phyloP scores from a whole-genome alignment of 1,139 yeast species.

The Sugiyamaella sp. region DNA sequence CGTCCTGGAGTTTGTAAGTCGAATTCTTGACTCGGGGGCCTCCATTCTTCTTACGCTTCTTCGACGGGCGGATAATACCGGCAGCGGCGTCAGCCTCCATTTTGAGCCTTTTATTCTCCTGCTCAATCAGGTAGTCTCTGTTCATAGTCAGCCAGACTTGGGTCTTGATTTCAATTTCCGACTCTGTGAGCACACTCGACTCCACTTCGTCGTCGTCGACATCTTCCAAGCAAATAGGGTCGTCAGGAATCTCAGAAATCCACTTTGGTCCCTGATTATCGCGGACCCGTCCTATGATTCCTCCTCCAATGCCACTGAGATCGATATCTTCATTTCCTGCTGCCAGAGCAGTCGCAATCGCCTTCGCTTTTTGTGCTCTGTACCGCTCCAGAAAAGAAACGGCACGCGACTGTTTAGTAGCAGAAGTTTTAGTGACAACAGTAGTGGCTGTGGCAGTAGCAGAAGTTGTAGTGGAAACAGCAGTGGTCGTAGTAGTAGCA shows the following conservation, averaged over 20 bases:
- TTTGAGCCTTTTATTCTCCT: conserved; percentile 81
- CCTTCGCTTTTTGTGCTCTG: conserved; percentile 25
- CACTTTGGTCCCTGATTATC: conserved; percentile 25
- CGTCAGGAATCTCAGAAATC: conserved; percentile 58
- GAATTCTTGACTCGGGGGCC: conserved; percentile 27
- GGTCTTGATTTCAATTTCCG: conserved; percentile 71
- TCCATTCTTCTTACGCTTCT: conserved; percentile 38
- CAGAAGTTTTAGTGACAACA: no score
- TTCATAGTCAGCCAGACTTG: conserved; percentile 87
- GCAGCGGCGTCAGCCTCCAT: conserved; percentile 75
- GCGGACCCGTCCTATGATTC: conserved; percentile 19
- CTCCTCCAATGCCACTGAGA: conserved; percentile 23
- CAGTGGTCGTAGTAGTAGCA: background rate
- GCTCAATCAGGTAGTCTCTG: conserved; percentile 81
- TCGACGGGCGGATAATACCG: conserved; percentile 44
- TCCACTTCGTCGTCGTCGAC: conserved; percentile 82
- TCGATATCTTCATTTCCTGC: conserved; percentile 25
- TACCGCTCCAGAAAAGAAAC: conserved; percentile 18
- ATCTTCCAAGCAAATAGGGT: conserved; percentile 65
- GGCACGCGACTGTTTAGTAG: conserved; percentile 15
- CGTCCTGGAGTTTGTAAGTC: conserved; percentile 52
- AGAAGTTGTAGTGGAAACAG: no score
- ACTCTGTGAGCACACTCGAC: conserved; percentile 59
- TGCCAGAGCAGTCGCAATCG: conserved; percentile 25
- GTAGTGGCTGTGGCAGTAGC: conserved; percentile 1